Percentiles rank a stretch among this genome's conserved stretches.
phyloP scores from a whole-genome alignment of 805 yeast genomes.

The Saturnispora silvae region DNA sequence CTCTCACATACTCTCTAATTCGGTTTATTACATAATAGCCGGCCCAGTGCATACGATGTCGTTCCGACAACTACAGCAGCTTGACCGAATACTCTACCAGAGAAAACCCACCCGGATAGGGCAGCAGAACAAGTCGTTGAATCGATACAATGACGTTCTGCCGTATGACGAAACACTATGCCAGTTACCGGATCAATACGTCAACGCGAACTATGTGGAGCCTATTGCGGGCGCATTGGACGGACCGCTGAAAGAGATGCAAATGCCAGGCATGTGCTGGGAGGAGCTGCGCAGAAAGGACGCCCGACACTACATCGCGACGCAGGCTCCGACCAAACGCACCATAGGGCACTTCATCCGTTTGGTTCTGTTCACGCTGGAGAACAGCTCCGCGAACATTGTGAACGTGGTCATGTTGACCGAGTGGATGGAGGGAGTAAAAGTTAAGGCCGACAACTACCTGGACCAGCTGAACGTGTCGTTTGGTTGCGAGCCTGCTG shows the following conservation, averaged over 20 bases:
- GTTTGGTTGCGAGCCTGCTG: too few relatives aligned
- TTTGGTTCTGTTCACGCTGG: constrained; percentile 16
- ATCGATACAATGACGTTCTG: constrained; percentile 51
- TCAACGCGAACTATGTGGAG: constrained; percentile 28
- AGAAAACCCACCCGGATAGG: background rate
- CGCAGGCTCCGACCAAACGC: constrained; percentile 50
- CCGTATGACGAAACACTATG: constrained; percentile 60
- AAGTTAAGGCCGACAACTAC: too few relatives aligned
- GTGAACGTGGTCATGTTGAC: constrained; percentile 63
- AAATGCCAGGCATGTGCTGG: too few relatives aligned
- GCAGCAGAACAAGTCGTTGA: constrained; percentile 15
- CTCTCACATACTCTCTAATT: too few relatives aligned
- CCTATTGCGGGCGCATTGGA: too few relatives aligned
- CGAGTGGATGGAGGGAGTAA: constrained; percentile 41
- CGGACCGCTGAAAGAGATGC: too few relatives aligned
- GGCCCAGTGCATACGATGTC: too few relatives aligned
- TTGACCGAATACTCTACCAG: background rate
- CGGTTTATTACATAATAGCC: too few relatives aligned
- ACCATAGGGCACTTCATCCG: constrained; percentile 39
- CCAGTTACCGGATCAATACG: constrained; percentile 21
- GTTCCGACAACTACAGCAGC: too few relatives aligned
- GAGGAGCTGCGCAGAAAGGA: too few relatives aligned
- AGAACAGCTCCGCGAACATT: constrained; percentile 20
- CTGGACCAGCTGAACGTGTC: too few relatives aligned
- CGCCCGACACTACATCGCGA: constrained; percentile 49